A percentile compares a stretch with the other conserved stretches of the same genome.
These are phyloP conservation scores for Senna siamea DNA, from an alignment of 306 rosid species.

Conservation along the genomic window DNA sequence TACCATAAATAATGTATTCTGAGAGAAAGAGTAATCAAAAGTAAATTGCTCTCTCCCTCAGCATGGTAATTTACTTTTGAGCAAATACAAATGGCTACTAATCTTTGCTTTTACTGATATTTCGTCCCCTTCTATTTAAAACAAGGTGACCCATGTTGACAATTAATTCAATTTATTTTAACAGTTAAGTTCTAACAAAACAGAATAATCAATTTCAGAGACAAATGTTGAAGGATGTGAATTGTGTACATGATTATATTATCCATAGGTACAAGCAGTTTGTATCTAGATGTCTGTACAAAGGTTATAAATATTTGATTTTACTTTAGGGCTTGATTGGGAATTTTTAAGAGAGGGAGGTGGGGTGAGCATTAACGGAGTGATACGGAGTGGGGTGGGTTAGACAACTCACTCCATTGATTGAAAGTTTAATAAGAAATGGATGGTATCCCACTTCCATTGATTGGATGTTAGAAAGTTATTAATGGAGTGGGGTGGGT, in stretches of 20 bases:
- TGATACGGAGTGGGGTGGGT: too few species aligned
- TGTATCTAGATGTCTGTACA: constrained; percentile 16
- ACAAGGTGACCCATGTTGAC: background rate
- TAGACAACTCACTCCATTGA: too few species aligned
- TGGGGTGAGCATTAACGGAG: too few species aligned
- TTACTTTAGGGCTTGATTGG: background rate
- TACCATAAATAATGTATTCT: background rate
- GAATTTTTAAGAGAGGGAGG: too few species aligned
- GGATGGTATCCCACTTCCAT: too few species aligned
- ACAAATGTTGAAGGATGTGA: constrained; percentile 11
- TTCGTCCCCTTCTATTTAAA: background rate
- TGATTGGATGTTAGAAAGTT: too few species aligned
- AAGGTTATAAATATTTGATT: constrained; percentile 21
- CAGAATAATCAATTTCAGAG: background rate
- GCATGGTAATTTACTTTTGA: background rate
- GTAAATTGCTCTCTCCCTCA: background rate
- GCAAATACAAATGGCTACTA: background rate
- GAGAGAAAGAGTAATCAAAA: constrained; percentile 19
- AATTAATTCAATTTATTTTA: background rate
- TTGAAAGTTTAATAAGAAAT: too few species aligned
- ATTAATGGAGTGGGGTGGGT: too few species aligned
- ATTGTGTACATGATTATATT: background rate
- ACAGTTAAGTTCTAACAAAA: background rate
- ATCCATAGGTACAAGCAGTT: background rate
- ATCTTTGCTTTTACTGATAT: background rate